phyloP scores from a whole-genome alignment of 805 yeast species.

The Vanderwaltozyma yarrowii region DNA sequence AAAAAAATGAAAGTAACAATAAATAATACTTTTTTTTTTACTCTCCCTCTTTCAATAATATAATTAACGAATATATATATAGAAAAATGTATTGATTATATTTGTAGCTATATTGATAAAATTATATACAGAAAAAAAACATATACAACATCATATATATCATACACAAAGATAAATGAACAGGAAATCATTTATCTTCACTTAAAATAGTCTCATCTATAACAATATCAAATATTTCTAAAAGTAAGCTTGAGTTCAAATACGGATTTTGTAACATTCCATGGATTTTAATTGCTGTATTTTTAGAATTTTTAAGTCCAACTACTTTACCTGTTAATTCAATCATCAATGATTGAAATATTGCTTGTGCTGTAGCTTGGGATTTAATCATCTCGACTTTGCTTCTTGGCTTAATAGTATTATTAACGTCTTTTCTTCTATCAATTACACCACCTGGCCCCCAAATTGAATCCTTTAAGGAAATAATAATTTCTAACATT shows the following conservation, averaged over 20 bases:
- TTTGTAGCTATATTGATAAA: too few species aligned
- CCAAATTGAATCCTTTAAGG: constrained; percentile 33
- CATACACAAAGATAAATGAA: too few species aligned
- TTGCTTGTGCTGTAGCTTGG: constrained; percentile 45
- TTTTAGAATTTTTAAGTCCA: constrained; percentile 52
- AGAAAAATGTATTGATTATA: too few species aligned
- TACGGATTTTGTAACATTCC: constrained; percentile 64
- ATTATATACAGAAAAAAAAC: too few species aligned
- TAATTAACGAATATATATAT: too few species aligned
- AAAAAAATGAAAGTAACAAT: too few species aligned
- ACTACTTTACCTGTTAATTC: constrained; percentile 66
- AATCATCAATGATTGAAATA: constrained; percentile 46
- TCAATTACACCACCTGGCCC: constrained; percentile 46
- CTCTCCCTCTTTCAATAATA: too few species aligned
- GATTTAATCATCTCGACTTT: constrained; percentile 42
- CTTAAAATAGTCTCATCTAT: constrained; percentile 29
- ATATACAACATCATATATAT: too few species aligned
- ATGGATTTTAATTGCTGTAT: constrained; percentile 52
- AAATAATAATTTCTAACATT: constrained; percentile 32
- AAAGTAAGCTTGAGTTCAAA: constrained; percentile 54
- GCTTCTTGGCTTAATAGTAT: constrained; percentile 32
- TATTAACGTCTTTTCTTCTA: constrained; percentile 6
- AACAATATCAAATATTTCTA: constrained; percentile 48
- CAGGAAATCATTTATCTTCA: neutral
- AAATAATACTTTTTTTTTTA: too few species aligned